phyloP scores from a whole-genome alignment of 2,329 filamentous ascomycete species.

The Hymenoscyphus fructigenus region DNA sequence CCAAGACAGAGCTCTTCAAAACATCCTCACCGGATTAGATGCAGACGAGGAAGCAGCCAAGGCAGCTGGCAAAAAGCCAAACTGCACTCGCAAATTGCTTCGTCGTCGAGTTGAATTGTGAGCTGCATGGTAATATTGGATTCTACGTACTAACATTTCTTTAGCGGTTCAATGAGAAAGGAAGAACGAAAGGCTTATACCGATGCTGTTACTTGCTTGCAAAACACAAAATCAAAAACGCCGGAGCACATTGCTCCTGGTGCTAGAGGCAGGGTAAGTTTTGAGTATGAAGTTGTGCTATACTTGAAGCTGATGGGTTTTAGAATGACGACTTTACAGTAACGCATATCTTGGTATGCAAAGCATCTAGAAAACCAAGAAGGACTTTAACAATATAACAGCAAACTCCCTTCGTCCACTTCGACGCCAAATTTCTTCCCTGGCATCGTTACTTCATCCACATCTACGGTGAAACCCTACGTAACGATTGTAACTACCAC shows the following conservation, averaged over 20 bases:
- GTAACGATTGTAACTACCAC: constrained; percentile 42
- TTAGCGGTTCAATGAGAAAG: constrained; percentile 7
- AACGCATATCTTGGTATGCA: constrained; percentile 32
- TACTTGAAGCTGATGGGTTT: neutral
- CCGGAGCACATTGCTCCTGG: constrained; percentile 34
- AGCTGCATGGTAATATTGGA: neutral
- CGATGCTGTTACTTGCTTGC: constrained; percentile 39
- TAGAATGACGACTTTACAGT: constrained; percentile 39
- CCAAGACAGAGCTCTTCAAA: neutral
- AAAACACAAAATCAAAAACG: constrained; percentile 27
- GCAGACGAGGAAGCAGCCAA: neutral
- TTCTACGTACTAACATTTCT: neutral
- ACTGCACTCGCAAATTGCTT: constrained; percentile 1
- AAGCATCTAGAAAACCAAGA: neutral
- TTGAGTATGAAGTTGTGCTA: neutral
- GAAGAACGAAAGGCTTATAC: constrained; percentile 31
- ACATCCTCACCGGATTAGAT: neutral
- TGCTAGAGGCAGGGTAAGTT: constrained; percentile 33
- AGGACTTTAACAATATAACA: constrained; percentile 8
- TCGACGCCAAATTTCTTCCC: constrained; percentile 34
- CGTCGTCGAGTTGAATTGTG: constrained; percentile 5
- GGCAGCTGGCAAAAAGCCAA: constrained; percentile 3
- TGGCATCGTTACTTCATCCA: constrained; percentile 45
- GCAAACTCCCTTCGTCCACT: constrained; percentile 27
- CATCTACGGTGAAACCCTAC: constrained; percentile 42